A percentile compares a stretch with the other conserved stretches of the same genome.
Conservation (phyloP, 495 filamentous ascomycete genomes). For the Sporormia fimetaria region DNA sequence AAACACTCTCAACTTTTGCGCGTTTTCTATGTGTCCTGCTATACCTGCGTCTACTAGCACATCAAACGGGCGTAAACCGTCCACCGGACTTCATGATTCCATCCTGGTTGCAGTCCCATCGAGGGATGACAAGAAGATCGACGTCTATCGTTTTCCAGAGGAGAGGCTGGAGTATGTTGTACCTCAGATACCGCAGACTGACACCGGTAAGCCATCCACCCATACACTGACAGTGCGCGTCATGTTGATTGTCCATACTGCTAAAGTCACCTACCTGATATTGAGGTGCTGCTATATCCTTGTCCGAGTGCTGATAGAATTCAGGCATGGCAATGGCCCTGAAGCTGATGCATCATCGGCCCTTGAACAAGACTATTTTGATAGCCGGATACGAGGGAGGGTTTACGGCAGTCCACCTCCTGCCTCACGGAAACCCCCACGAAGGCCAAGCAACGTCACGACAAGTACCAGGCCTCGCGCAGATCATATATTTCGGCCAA, state of each 20-base stretch:
- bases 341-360: conserved; percentile 43
- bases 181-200: conserved; percentile 33
- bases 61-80: neutral
- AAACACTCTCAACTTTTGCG: conserved; percentile 92
- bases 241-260: neutral
- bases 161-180: conserved; percentile 59
- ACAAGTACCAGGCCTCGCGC: conserved; percentile 24
- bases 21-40: conserved; percentile 56
- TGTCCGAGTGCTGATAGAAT: conserved; percentile 24
- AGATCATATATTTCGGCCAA: conserved; percentile 51
- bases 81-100: conserved; percentile 6
- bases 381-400: conserved; percentile 84
- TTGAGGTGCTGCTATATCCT: neutral
- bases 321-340: conserved; percentile 90
- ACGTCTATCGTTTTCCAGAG: conserved; percentile 75
- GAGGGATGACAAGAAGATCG: conserved; percentile 43
- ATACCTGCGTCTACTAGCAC: conserved; percentile 2
- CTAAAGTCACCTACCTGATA: neutral
- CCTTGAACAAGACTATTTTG: conserved; percentile 36
- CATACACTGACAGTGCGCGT: neutral
- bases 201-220: conserved; percentile 16
- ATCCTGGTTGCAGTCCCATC: conserved; percentile 30
- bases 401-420: conserved; percentile 45
- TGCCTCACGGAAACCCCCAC: conserved; percentile 33
- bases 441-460: conserved; percentile 36